Evolutionary conservation across 2,329 filamentous ascomycete genomes (phyloP).

Genomic region (Penicillium digitatum): DNA sequence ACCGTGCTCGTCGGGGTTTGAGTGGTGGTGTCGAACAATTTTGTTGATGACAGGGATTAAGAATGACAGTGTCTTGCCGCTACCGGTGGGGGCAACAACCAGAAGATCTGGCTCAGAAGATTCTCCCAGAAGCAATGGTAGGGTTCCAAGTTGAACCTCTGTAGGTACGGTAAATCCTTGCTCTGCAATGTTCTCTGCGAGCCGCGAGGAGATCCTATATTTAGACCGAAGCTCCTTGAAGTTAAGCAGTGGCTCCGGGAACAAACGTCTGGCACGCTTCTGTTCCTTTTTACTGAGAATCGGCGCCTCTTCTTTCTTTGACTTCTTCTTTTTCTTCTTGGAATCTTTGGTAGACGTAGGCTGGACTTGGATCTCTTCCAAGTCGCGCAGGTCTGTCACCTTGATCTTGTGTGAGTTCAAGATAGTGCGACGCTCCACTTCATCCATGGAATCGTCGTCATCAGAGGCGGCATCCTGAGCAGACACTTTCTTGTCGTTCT

Average conservation of each 20-base stretch:
- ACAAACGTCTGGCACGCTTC: conserved; percentile 56
- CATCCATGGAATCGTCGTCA: conserved; percentile 48
- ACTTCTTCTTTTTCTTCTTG: conserved; percentile 54
- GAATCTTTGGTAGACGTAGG: conserved; percentile 34
- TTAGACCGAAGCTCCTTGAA: conserved; percentile 68
- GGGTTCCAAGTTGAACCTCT: conserved; percentile 82
- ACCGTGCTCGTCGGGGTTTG: conserved; percentile 53
- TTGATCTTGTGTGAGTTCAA: conserved; percentile 80
- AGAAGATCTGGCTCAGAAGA: conserved; percentile 65
- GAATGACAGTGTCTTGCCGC: conserved; percentile 93
- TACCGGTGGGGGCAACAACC: conserved; percentile 88
- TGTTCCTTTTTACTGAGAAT: conserved; percentile 46
- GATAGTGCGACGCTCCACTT: conserved; percentile 69
- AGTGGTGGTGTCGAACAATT: conserved; percentile 55
- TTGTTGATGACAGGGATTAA: conserved; percentile 80
- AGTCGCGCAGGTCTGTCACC: conserved; percentile 66
- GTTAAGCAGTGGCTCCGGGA: conserved; percentile 71
- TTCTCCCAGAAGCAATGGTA: conserved; percentile 69
- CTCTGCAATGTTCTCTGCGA: conserved; percentile 74
- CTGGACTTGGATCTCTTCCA: conserved; percentile 34
- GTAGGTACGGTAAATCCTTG: conserved; percentile 87
- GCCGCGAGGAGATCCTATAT: conserved; percentile 68
- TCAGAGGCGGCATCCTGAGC: conserved; percentile 26
- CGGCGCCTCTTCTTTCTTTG: conserved; percentile 45
- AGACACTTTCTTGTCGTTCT: conserved; percentile 12